Base-by-base conservation (phyloP, 2,329 filamentous ascomycete genomes). In the Aspergillus neoniger region DNA sequence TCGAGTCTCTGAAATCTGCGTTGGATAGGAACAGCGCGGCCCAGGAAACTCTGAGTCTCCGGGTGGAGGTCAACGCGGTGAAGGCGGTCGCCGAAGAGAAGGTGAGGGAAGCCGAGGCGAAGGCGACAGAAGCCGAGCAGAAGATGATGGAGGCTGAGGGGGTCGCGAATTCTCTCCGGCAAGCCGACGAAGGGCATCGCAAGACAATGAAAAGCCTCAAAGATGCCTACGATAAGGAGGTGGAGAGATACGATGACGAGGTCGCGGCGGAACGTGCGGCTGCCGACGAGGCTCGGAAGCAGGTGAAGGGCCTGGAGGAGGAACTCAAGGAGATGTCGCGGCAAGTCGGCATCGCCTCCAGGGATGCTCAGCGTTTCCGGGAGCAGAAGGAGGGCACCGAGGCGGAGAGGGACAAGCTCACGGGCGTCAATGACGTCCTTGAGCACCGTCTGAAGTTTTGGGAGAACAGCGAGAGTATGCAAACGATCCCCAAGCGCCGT, bases 401-500 rank as follows among this genome's bases (percentile, higher is more conserved):
- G 56, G 14, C 30, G 14, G 59, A 36, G 32, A 36, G 12, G 12
- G 32, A 36, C 32, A 36, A 36, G 32, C 32, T 36, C 10, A 14
- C 12, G 32, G 32, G 32, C 32, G 32, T 58, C 8, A 62, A 58
- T n/a, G 17, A 55, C 6, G 38, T 59, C 15, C 61, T 68, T 8
- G 59, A 69, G 39, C 39, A 39, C n/a, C 65, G 63, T 6, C 54
- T 67, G 43, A 43, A 57, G 2, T 36, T 14, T 15, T 57, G 47
- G 25, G 61, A 43, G 44, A 59, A 60, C 39, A 23, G 36, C 17
- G 48, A 30, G 28, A 43, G 10, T 15, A 44, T 19, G 2, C 61
- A 69, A 48, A 56, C 53, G 21, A 62, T 65, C 21, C 58, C 63
- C 28, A 65, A 65, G 47, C 59, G 60, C 5, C 62, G 59, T 4